Base-by-base conservation (phyloP, 2,329 filamentous ascomycete genomes). In the Gyromitra esculenta region DNA sequence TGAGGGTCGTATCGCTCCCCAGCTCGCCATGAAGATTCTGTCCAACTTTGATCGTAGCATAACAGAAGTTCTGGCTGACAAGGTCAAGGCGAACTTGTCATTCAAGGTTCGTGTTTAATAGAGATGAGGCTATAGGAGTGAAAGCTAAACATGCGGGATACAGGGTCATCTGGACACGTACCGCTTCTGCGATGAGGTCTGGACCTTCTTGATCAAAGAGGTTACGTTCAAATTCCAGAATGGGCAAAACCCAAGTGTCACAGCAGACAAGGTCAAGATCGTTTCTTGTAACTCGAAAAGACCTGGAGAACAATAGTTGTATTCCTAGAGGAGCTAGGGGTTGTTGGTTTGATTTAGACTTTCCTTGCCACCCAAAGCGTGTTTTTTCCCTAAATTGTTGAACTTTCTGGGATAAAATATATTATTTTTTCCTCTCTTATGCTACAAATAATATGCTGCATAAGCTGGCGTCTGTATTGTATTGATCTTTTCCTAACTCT, bases 191-290 rank as follows among this genome's bases (percentile, higher is more conserved):
- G 96, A 99, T 85, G 96, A 99, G 86, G 96, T 99, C 75, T 99
- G 96, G 96, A 99, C 96, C 0, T 99, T 99, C 84, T 89, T 99
- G 75, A 97, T 99, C 85, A 97, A 97, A 85, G 96, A 98, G 80
- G 94, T 98, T 72, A 94, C 91, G n/a, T 98, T 99, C 86, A 99
- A 99, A 86, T 91, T 98, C 86, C 95, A 98, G 81, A 93, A 91
- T 57, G 57, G 75, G n/a, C 74, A 78, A n/a, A 89, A 88, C 73
- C 88, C 90, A 77, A 88, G 89, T 0, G 90, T 98, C 13, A 86
- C 88, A 48, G 94, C 94, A 21, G 95, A 97, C 83, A 95, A 94
- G 84, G 92, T 99, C 84, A 98, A 98, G 90, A 99, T 99, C 81
- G 96, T 99, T 64, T 96, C 93, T 85, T 98, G 95, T 85, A 97